Evolutionary conservation across 2,329 filamentous ascomycete species (phyloP), one percentile per base, ranked within the genome.

Genomic region (Sporothrix brasiliensis): DNA sequence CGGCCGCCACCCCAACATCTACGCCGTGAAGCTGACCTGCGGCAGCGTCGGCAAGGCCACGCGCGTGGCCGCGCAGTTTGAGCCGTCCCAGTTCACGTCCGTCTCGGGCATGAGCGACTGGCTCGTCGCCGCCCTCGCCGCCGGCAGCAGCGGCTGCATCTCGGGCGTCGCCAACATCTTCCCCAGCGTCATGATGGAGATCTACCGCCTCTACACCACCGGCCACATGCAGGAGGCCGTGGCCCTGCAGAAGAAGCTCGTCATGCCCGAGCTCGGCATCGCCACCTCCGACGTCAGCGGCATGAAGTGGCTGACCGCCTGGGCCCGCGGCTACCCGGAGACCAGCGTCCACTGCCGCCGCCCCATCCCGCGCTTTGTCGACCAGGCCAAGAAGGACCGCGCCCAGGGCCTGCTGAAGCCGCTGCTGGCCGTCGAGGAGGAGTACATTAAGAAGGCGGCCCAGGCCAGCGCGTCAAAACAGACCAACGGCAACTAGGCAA

Each of bases 1-100:
- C 24, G 47, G 61, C 44, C 41, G n/a, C 16, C 61, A 66, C 27
- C 41, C 41, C 41, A 66, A 66, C 61, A 66, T 66, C 11, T 66
- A 52, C 61, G 61, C 61, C 61, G 61, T 66, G 44, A 66, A 66
- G 47, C 24, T 66, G 27, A 66, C 61, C 13, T 66, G 61, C 61
- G 61, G 60, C 39, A 47, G 44, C 21, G 47, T 66, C 44, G 61
- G 41, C 39, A 66, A 66, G 44, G 61, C 47, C 41, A 52, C 61
- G 16, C 41, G 41, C n/a, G 41, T 52, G 13, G 61, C 61, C 7
- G 61, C 61, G 1, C 61, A 66, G 41, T 49, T 49, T 21, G 41
- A 30, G 21, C 61, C 61, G 24, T 34, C 61, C 13, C 47, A 49
- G 44, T 66, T 66, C 24, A 52, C 61, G 4, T 30, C 44, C 2